Conservation (phyloP, 2,329 filamentous ascomycete genomes). For the Thielaviopsis populi region DNA sequence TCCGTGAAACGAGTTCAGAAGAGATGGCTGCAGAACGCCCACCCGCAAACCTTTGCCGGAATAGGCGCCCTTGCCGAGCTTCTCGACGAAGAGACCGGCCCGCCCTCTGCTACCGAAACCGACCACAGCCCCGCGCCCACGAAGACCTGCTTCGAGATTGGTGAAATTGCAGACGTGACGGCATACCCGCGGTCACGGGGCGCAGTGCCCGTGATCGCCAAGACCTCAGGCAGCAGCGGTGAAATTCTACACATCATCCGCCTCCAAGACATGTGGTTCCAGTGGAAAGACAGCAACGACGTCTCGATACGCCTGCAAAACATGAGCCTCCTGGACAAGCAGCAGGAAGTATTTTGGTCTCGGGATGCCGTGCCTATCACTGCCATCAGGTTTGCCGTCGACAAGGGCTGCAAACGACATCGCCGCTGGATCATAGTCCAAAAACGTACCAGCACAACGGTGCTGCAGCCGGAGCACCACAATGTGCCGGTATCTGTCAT, state of each 20-base stretch:
- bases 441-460: conserved; percentile 35
- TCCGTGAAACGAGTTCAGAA: conserved; percentile 24
- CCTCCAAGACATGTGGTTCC: conserved; percentile 35
- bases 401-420: conserved; percentile 24
- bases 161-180: conserved; percentile 35
- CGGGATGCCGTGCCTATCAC: conserved; percentile 36
- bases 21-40: conserved; percentile 35
- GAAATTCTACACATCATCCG: conserved; percentile 42
- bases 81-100: conserved; percentile 25
- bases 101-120: conserved; percentile 7
- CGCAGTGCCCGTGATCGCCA: conserved; percentile 29
- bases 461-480: conserved; percentile 38
- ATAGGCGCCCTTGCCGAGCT: conserved; percentile 23
- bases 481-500: conserved; percentile 24
- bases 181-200: conserved; percentile 12
- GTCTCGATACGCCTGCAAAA: conserved; percentile 33
- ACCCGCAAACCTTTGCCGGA: conserved; percentile 36
- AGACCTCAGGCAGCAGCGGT: conserved; percentile 40
- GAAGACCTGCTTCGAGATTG: conserved; percentile 34
- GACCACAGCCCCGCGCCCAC: conserved; percentile 6
- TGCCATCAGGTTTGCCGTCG: conserved; percentile 35
- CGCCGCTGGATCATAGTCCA: conserved; percentile 40
- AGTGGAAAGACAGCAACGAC: conserved; percentile 36
- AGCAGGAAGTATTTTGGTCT: conserved; percentile 38
- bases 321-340: conserved; percentile 29